Conservation (phyloP, 768 basidiomycete species). For the Podaxis mareebaensis region DNA sequence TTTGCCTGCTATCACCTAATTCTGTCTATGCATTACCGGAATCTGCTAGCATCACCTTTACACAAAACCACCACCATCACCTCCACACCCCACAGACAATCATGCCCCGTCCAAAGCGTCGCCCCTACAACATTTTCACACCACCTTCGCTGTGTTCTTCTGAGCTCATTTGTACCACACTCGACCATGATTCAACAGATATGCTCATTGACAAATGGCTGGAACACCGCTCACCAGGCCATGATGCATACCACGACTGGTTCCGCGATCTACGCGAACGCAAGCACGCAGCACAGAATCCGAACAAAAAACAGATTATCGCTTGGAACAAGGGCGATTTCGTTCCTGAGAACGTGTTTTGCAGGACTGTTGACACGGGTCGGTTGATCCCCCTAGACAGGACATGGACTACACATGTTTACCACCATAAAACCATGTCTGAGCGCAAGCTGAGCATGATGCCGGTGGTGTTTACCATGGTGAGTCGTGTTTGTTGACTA, state of each 20-base stretch:
- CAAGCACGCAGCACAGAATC: conserved; percentile 48
- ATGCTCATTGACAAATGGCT: conserved; percentile 85
- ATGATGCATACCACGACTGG: conserved; percentile 78
- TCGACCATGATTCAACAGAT: conserved; percentile 76
- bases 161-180: conserved; percentile 76
- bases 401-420: conserved; percentile 81
- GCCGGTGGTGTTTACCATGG: conserved; percentile 82
- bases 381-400: conserved; percentile 79
- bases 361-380: conserved; percentile 76
- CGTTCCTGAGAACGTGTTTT: conserved; percentile 77
- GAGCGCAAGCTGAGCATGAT: conserved; percentile 75
- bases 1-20: conserved; percentile 12
- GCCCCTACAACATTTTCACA: conserved; percentile 61
- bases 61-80: conserved; percentile 7
- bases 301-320: conserved; percentile 50
- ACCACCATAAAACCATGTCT: conserved; percentile 74
- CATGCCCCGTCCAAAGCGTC: conserved; percentile 43
- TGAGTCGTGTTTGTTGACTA: conserved; percentile 29
- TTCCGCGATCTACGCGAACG: conserved; percentile 70
- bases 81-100: conserved; percentile 13
- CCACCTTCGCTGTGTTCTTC: conserved; percentile 73
- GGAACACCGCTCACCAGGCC: conserved; percentile 59
- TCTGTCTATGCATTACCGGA: conserved; percentile 10
- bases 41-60: neutral
- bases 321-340: conserved; percentile 75